A percentile compares a stretch with the other conserved stretches of the same genome.
Conservation (phyloP, 2,329 filamentous ascomycete species). For the Eurotiales sp. region DNA sequence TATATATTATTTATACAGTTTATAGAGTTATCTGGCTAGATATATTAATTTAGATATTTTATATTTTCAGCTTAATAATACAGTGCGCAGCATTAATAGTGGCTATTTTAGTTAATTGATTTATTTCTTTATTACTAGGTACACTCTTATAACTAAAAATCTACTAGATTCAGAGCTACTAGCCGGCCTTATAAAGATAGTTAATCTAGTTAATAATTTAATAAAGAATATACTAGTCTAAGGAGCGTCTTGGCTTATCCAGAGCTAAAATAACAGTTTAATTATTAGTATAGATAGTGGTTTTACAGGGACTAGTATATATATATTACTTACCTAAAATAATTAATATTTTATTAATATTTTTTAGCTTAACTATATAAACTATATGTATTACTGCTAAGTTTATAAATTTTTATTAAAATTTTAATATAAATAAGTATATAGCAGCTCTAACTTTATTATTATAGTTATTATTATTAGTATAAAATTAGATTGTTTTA, state of each 20-base stretch:
- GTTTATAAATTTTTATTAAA: no score
- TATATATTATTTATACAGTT: background rate
- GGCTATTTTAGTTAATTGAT: background rate
- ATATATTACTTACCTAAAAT: no score
- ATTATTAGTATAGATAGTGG: slow-evolving; percentile 28
- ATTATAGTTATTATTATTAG: no score
- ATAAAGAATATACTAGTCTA: slow-evolving; percentile 21
- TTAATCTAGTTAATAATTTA: no score
- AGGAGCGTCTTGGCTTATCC: slow-evolving; percentile 23
- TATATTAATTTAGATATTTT: background rate
- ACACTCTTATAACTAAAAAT: slow-evolving; percentile 4
- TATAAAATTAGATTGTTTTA: background rate
- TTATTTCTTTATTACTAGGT: background rate
- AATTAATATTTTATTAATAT: background rate
- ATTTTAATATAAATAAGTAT: no score
- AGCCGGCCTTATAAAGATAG: no score
- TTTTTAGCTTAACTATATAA: background rate
- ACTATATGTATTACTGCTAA: background rate
- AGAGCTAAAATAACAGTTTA: slow-evolving; percentile 29
- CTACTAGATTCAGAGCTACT: background rate
- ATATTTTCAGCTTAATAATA: slow-evolving; percentile 10
- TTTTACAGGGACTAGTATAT: no score
- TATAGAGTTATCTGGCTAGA: background rate
- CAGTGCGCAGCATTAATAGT: background rate
- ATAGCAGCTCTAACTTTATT: no score